Percentiles rank a stretch among this genome's conserved stretches.
Conservation (phyloP, 306 rosid species). For the Calophaca sinica region DNA sequence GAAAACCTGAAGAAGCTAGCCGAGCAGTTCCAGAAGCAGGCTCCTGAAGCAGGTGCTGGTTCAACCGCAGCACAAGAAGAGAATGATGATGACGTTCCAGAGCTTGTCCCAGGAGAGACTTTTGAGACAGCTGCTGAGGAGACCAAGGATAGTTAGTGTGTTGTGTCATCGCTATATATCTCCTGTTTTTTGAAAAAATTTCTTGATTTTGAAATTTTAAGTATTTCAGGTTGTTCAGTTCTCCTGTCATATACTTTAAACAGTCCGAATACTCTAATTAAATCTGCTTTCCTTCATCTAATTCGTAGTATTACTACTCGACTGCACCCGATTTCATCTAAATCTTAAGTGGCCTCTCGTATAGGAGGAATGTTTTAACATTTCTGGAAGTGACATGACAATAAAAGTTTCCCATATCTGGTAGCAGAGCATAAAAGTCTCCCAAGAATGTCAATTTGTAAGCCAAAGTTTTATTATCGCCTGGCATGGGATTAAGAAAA, state of each 20-base stretch:
- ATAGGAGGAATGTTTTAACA: neutral
- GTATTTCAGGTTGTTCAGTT: slow-evolving; percentile 53
- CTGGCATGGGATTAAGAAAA: too few relatives aligned
- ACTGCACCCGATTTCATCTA: neutral
- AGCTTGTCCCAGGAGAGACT: slow-evolving; percentile 86
- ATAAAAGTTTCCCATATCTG: neutral
- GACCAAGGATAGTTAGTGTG: slow-evolving; percentile 58
- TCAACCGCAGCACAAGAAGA: slow-evolving; percentile 55
- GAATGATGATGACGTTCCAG: slow-evolving; percentile 91
- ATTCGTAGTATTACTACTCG: slow-evolving; percentile 1
- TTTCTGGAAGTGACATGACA: neutral
- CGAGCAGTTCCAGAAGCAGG: slow-evolving; percentile 88
- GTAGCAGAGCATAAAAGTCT: neutral
- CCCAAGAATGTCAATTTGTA: too few relatives aligned
- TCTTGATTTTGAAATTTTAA: slow-evolving; percentile 34
- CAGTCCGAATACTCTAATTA: slow-evolving; percentile 44
- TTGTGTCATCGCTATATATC: slow-evolving; percentile 56
- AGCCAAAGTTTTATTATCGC: too few relatives aligned
- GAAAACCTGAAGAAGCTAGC: slow-evolving; percentile 93
- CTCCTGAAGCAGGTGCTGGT: slow-evolving; percentile 70
- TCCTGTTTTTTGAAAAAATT: slow-evolving; percentile 35
- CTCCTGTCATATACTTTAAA: slow-evolving; percentile 48
- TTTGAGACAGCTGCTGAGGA: slow-evolving; percentile 93
- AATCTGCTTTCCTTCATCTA: slow-evolving; percentile 44
- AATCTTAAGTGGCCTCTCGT: neutral